phyloP scores from a whole-genome alignment of 257 asterid genomes.

The Prunella vulgaris region DNA sequence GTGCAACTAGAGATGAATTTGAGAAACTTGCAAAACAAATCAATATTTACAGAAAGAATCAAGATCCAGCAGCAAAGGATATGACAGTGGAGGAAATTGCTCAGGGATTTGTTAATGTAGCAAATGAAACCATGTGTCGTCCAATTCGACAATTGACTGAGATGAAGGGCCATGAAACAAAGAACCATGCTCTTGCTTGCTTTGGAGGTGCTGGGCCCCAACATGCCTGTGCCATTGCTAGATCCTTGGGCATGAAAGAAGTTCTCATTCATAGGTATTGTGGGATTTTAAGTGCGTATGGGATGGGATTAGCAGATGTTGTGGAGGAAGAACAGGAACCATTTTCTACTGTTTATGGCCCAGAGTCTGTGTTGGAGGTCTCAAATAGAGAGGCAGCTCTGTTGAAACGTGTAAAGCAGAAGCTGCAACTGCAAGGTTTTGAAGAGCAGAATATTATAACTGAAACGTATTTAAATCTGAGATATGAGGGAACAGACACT shows the following conservation, averaged over 20 bases:
- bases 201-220: constrained; percentile 99
- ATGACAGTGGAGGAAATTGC: constrained; percentile 95
- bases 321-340: constrained; percentile 95
- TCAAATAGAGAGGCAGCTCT: constrained; percentile 58
- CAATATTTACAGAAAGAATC: constrained; percentile 62
- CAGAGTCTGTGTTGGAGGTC: constrained; percentile 62
- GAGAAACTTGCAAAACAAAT: constrained; percentile 75
- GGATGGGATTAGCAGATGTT: constrained; percentile 99
- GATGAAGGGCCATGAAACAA: constrained; percentile 97
- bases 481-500: constrained; percentile 96
- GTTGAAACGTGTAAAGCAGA: constrained; percentile 51
- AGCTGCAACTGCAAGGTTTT: constrained; percentile 76
- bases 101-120: constrained; percentile 82
- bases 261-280: constrained; percentile 83
- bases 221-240: constrained; percentile 96
- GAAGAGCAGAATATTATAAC: constrained; percentile 60
- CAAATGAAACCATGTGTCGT: constrained; percentile 97
- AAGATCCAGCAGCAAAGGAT: constrained; percentile 63
- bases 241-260: constrained; percentile 95
- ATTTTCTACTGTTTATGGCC: constrained; percentile 70
- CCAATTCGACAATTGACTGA: constrained; percentile 93
- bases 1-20: constrained; percentile 63
- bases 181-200: constrained; percentile 91
- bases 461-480: constrained; percentile 73
- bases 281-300: constrained; percentile 94